Base-by-base conservation (phyloP, 2,329 filamentous ascomycete species). In the Falciphora oryzae region DNA sequence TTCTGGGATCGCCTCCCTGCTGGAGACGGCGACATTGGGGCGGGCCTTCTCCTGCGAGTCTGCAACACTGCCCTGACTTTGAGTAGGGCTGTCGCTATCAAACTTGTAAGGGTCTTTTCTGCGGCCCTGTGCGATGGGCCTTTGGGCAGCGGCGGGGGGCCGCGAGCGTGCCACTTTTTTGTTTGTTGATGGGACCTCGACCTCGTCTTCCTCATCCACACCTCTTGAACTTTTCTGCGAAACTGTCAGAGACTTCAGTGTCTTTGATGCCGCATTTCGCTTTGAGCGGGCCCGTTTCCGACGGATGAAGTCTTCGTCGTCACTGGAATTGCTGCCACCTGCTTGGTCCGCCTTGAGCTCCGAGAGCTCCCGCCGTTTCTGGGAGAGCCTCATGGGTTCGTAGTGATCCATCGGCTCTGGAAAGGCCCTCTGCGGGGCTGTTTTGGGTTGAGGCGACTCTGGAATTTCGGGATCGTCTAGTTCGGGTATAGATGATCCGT, bases 381-480 rank as follows among this genome's bases (percentile, higher is more conserved):
- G 81, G 0, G 81, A 83, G 61, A 78, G 74, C 58, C 75, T 73
- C 78, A 81, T 79, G 1, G 78, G 76, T 66, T 80, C 79, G 65
- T 83, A 83, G 27, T 77, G 73, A 4, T 72, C 72, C 58, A 78
- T 74, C 0, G 78, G 80, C n/a, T 72, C 71, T 0, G 27, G 61
- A 66, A 64, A 25, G 53, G 65, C 61, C 70, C 22, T 58, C 53
- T 32, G 13, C 7, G 31, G 22, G 27, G 35, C 10, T 68, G n/a
- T 64, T 61, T 11, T 57, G 61, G 60, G 57, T 13, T 66, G 67
- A 1, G 68, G 66, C 0, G 70, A 69, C 31, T 70, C 69, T 4
- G 68, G 68, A 6, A 70, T 66, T 25, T 25, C 56, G 10, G 58
- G 53, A 16, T 58, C 65, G 22, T 62, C 32, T 25, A 28, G 27